Percentiles rank a stretch among this genome's conserved stretches.
phyloP scores from a whole-genome alignment of 2,329 filamentous ascomycete species.

The Paracoccidioides lutzii region DNA sequence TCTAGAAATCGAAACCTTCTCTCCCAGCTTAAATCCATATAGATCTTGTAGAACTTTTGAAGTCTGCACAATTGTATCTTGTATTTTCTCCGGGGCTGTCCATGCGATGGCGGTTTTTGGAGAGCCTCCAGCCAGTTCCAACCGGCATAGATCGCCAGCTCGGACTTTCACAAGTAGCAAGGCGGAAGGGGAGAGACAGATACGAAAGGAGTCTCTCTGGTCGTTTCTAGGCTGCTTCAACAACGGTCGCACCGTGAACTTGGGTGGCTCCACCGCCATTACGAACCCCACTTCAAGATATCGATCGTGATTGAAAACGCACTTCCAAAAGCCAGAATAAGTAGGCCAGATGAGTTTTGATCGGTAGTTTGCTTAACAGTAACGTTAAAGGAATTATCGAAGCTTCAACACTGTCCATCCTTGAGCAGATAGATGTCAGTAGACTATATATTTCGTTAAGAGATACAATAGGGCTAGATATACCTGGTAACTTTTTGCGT shows the following conservation, averaged over 20 bases:
- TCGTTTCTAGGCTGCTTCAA: slow-evolving; percentile 35
- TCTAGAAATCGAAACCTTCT: slow-evolving; percentile 50
- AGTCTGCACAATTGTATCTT: slow-evolving; percentile 57
- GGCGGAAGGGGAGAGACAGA: slow-evolving; percentile 44
- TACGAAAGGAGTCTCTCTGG: slow-evolving; percentile 46
- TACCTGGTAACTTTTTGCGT: background rate
- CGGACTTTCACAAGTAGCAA: slow-evolving; percentile 43
- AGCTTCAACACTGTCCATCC: background rate
- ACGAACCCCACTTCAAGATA: background rate
- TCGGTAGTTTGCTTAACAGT: background rate
- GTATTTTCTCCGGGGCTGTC: slow-evolving; percentile 48
- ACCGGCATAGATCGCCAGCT: slow-evolving; percentile 44
- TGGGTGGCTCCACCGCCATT: slow-evolving; percentile 29
- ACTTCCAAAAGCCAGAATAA: background rate
- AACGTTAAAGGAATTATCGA: background rate
- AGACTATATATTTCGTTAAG: background rate
- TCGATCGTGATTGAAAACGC: background rate
- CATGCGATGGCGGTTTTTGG: slow-evolving; percentile 50
- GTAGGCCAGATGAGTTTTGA: background rate
- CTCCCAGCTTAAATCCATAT: slow-evolving; percentile 59
- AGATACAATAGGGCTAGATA: background rate
- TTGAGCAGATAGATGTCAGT: background rate
- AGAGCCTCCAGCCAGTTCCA: slow-evolving; percentile 18
- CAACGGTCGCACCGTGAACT: slow-evolving; percentile 44
- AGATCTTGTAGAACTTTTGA: slow-evolving; percentile 60